Evolutionary conservation across 2,329 filamentous ascomycete genomes (phyloP), one percentile per base, ranked within the genome.

Genomic region (Stemphylium vesicarium): DNA sequence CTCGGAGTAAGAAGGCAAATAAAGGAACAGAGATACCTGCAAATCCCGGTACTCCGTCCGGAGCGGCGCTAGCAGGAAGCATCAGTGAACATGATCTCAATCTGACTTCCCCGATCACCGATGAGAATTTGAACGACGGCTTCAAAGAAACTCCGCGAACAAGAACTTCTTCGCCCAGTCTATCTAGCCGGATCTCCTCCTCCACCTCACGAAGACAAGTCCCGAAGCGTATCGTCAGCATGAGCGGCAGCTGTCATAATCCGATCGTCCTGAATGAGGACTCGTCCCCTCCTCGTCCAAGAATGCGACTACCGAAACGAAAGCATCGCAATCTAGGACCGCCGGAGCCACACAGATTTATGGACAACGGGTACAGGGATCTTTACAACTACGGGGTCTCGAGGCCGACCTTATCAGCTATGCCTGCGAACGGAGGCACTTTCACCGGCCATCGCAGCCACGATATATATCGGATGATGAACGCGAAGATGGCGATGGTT

Each of bases 241-340:
- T 36, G 32, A 44, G 53, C 26, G 66, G 66, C 39, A 67, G 59
- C 37, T 46, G 48, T 4, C 46, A 63, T 6, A 59, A 70, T 20
- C 69, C 69, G 12, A 72, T 72, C n/a, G 50, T 64, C 26, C 44
- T 71, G 20, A 49, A 58, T n/a, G 61, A 63, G 16, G 47, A 55
- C 13, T 51, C 56, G 10, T 57, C 66, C 8, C 56, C 47, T 37
- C 50, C 50, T 15, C 24, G 35, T 18, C 45, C 24, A 20, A 44
- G 16, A 49, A n/a, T 9, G 10, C 44, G 18, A 47, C 18, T 12
- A 13, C 18, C 37, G 32, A 31, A 53, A 33, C 39, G 31, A 24
- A 52, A 31, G 15, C 49, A 15, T 7, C 13, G 8, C n/a, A 12
- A 29, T 22, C 29, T 41, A 5, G 26, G 11, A 31, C 29, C 38